Evolutionary conservation across 2,329 filamentous ascomycete species (phyloP), one percentile per base, ranked within the genome.

Genomic region (Diaporthe sp.): DNA sequence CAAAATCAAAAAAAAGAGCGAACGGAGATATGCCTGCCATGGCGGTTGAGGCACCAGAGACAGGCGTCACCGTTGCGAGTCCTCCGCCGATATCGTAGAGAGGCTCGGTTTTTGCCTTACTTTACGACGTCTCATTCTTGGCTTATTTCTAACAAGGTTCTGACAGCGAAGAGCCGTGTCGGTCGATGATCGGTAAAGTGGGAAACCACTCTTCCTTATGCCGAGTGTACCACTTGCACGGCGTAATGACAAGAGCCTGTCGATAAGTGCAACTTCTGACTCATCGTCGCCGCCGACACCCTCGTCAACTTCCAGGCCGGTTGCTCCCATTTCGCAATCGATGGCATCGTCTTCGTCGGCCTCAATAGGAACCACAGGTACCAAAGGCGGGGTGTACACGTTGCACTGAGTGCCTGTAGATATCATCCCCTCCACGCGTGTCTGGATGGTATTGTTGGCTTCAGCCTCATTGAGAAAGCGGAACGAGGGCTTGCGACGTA

Each of bases 111-210:
- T 76, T 13, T 75, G 60, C 31, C 74, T 73, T 22, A 57, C 72
- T 74, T 78, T 81, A 62, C 74, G 78, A 65, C 82, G 79, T 76
- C 79, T 82, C 83, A 84, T 84, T 31, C 83, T 80, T n/a, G 82
- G 82, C 53, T 78, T 79, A 74, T 76, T 83, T 53, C 78, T 79
- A 44, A 84, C 82, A 39, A 84, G 79, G 37, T 83, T 83, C 9
- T 78, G 76, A 72, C 82, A 84, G 37, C 80, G 79, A 72, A 82
- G 57, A 2, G 82, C 82, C 25, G 79, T 80, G 28, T 84, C 83
- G 3, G 79, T 78, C 10, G 82, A 81, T 34, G 80, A 76, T 5
- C 78, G 79, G 61, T 81, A 82, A 2, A 78, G 80, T 55, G 83
- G 77, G 15, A 78, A 73, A 5, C 79, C 71, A 57, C 31, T 46